phyloP scores from a whole-genome alignment of 2,329 filamentous ascomycete species.

The Onygenales sp. region DNA sequence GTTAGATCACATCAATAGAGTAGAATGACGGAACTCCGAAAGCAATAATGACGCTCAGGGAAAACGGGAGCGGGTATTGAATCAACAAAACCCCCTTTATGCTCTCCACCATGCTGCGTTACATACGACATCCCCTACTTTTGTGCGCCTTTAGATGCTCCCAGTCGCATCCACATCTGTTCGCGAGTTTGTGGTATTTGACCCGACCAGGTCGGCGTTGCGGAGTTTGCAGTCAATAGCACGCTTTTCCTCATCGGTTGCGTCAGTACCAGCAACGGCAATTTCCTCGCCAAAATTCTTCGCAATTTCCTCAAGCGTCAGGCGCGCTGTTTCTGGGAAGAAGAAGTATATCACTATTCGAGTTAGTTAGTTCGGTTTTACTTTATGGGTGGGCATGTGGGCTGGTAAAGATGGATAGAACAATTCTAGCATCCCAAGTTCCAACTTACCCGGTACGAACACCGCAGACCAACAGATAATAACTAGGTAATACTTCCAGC shows the following conservation, averaged over 20 bases:
- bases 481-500: slow-evolving; percentile 44
- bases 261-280: slow-evolving; percentile 37
- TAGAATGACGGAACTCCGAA: no score
- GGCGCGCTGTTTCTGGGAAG: slow-evolving; percentile 33
- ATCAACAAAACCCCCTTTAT: no score
- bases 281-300: slow-evolving; percentile 43
- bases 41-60: no score
- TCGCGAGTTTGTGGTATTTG: background rate
- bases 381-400: background rate
- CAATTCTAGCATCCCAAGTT: background rate
- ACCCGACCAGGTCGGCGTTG: background rate
- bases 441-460: slow-evolving; percentile 28
- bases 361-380: background rate
- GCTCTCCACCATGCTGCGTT: no score
- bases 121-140: no score
- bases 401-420: background rate
- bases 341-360: slow-evolving; percentile 34
- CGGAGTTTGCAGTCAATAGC: slow-evolving; percentile 12
- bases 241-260: slow-evolving; percentile 30
- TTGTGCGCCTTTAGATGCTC: background rate
- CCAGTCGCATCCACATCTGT: background rate
- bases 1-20: no score
- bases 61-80: no score
- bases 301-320: slow-evolving; percentile 39
- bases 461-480: slow-evolving; percentile 37